Evolutionary conservation across 345 rosid species (phyloP).

Genomic region (Arabidopsis arenosa): DNA sequence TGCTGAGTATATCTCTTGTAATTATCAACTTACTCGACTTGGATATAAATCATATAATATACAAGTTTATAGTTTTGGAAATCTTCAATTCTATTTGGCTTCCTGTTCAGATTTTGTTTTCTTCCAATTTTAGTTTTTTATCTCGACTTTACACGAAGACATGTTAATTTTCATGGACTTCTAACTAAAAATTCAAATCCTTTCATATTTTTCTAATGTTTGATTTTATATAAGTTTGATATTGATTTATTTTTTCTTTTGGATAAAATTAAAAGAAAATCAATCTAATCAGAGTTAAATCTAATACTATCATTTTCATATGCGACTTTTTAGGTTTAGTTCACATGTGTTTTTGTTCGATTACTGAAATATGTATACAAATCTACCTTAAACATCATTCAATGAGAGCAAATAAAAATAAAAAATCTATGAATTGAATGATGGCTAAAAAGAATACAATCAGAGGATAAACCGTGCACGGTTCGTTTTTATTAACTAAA

Average conservation of each 20-base stretch:
- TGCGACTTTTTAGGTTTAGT: background rate
- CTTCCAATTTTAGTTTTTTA: background rate
- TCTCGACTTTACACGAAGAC: background rate
- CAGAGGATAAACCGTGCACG: background rate
- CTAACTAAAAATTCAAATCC: no score
- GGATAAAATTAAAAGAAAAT: background rate
- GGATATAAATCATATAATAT: background rate
- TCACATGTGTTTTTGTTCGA: background rate
- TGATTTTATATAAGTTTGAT: background rate
- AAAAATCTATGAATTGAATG: constrained; percentile 4
- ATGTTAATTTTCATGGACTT: no score
- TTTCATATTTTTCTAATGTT: no score
- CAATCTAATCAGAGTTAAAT: background rate
- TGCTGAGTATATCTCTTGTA: constrained; percentile 17
- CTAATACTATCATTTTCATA: background rate
- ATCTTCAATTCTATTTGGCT: constrained; percentile 28
- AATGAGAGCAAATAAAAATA: background rate
- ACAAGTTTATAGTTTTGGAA: background rate
- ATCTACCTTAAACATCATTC: constrained; percentile 4
- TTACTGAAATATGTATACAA: background rate
- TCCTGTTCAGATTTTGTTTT: constrained; percentile 9
- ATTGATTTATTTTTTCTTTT: background rate
- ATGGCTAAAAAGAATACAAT: constrained; percentile 16
- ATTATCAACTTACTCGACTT: constrained; percentile 27
- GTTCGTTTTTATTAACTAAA: background rate